Evolutionary conservation across 768 basidiomycete species (phyloP).

Genomic region (Tubosaeta sp.): DNA sequence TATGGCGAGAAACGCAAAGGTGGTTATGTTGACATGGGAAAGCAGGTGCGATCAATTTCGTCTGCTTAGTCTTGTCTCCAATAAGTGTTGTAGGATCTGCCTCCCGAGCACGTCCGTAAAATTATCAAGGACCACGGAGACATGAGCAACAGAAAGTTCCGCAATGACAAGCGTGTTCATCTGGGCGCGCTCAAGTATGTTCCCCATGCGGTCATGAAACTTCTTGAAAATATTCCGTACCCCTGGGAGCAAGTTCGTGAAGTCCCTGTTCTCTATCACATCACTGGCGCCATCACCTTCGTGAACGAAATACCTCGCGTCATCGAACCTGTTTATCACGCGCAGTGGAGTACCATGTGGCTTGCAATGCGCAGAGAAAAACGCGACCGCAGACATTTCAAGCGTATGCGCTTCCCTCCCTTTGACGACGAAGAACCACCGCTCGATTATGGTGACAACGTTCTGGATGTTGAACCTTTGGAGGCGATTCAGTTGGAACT

Average conservation of each 20-base stretch:
- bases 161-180: constrained; percentile 99
- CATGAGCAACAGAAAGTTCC: constrained; percentile 99
- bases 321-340: constrained; percentile 96
- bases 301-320: constrained; percentile 97
- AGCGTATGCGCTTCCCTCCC: constrained; percentile 99
- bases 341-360: constrained; percentile 99
- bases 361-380: constrained; percentile 98
- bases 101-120: constrained; percentile 97
- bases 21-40: constrained; percentile 88
- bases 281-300: constrained; percentile 99
- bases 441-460: constrained; percentile 98
- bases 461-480: constrained; percentile 94
- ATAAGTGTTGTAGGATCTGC: constrained; percentile 63
- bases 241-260: constrained; percentile 99
- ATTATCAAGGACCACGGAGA: constrained; percentile 99
- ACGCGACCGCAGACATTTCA: constrained; percentile 97
- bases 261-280: constrained; percentile 97
- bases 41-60: constrained; percentile 59
- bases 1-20: constrained; percentile 90
- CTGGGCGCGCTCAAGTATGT: constrained; percentile 98
- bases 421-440: constrained; percentile 99
- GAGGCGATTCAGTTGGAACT: constrained; percentile 97
- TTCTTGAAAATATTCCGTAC: constrained; percentile 96
- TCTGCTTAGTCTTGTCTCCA: not conserved
- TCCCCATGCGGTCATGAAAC: constrained; percentile 98